Percentiles rank a stretch among this genome's conserved stretches.
Evolutionary conservation across 225 moss, liverwort and hornwort genomes (phyloP).

Genomic region (Polytrichum commune): DNA sequence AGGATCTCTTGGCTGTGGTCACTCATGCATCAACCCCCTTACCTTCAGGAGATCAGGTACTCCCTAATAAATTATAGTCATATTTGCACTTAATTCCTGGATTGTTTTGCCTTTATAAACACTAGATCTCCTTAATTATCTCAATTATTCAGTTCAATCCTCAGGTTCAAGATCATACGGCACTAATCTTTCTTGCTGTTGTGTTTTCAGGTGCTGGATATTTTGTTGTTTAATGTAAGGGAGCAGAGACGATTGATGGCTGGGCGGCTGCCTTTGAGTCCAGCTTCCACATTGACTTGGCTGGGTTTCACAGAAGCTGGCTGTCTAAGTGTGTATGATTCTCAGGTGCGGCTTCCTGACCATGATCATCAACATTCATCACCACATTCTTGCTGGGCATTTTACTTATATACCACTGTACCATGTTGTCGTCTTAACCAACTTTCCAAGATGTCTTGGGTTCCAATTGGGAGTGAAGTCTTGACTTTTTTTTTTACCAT

Average conservation of each 20-base stretch:
- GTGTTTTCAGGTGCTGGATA: slow-evolving; percentile 56
- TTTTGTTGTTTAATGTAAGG: slow-evolving; percentile 51
- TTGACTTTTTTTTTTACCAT: no score
- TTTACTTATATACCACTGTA: background rate
- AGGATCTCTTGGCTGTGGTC: slow-evolving; percentile 63
- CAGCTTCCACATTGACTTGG: slow-evolving; percentile 70
- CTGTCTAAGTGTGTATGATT: slow-evolving; percentile 72
- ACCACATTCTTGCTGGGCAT: no score
- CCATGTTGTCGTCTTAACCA: background rate
- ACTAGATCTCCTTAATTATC: no score
- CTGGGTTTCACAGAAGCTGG: slow-evolving; percentile 89
- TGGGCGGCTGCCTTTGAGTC: slow-evolving; percentile 73
- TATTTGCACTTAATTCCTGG: background rate
- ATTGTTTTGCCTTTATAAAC: background rate
- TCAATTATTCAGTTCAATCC: no score
- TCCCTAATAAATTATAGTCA: background rate
- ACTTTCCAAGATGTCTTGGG: background rate
- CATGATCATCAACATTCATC: background rate
- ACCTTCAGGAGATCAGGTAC: slow-evolving; percentile 72
- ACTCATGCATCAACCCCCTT: slow-evolving; percentile 66
- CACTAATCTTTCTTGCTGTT: background rate
- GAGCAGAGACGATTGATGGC: slow-evolving; percentile 43
- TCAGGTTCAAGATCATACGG: no score
- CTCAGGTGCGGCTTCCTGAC: slow-evolving; percentile 40
- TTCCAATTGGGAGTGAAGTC: no score